Conservation (phyloP, 2,329 filamentous ascomycete genomes). For the Westerdykella ornata region DNA sequence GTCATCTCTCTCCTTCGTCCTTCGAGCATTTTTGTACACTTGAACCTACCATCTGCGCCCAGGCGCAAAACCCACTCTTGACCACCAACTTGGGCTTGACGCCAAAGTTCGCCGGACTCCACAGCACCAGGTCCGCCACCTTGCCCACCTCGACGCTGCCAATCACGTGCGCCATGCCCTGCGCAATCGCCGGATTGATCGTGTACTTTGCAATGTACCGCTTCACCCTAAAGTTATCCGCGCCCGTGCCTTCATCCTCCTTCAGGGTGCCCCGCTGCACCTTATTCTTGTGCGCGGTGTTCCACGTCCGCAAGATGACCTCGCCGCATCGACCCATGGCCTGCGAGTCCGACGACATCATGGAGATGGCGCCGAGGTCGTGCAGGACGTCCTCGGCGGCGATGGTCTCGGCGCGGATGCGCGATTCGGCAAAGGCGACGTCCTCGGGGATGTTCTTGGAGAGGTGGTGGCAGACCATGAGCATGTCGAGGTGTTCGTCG, state of each 20-base stretch:
- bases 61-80: slow-evolving; percentile 82
- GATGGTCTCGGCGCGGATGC: slow-evolving; percentile 93
- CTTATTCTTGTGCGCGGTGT: slow-evolving; percentile 97
- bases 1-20: slow-evolving; percentile 3
- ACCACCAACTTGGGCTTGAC: slow-evolving; percentile 75
- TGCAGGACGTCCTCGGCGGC: slow-evolving; percentile 94
- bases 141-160: slow-evolving; percentile 86
- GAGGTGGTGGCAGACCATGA: slow-evolving; percentile 96
- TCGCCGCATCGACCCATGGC: slow-evolving; percentile 96
- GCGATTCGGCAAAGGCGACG: slow-evolving; percentile 87
- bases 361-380: slow-evolving; percentile 88
- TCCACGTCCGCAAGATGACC: slow-evolving; percentile 88
- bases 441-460: slow-evolving; percentile 91
- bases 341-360: slow-evolving; percentile 95
- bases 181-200: slow-evolving; percentile 84
- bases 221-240: slow-evolving; percentile 89
- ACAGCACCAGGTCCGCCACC: slow-evolving; percentile 80
- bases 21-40: neutral
- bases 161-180: slow-evolving; percentile 82
- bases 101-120: slow-evolving; percentile 79
- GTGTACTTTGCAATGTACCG: slow-evolving; percentile 94
- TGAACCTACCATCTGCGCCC: slow-evolving; percentile 67
- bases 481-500: slow-evolving; percentile 95
- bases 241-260: slow-evolving; percentile 71
- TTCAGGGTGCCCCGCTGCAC: slow-evolving; percentile 67